Conservation (phyloP, 1,284 basidiomycete species). For the Pseudozyma flocculosa region DNA sequence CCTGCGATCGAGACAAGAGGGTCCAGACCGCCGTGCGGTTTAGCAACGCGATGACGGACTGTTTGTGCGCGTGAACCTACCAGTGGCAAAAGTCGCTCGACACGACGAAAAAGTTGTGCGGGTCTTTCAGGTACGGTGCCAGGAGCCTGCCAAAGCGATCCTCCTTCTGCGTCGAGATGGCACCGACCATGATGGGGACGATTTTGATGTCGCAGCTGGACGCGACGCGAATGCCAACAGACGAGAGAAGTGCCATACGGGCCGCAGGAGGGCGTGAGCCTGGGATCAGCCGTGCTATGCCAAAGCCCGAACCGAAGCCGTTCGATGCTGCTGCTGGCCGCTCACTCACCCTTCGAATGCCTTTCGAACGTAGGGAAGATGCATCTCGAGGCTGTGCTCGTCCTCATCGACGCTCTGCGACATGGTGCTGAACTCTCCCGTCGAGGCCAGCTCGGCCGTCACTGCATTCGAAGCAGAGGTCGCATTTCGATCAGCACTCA, state of each 20-base stretch:
- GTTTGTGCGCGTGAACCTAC: no score
- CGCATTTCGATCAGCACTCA: no score
- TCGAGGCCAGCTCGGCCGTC: conserved; percentile 69
- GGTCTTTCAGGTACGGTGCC: conserved; percentile 74
- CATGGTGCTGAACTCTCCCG: conserved; percentile 75
- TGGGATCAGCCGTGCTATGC: no score
- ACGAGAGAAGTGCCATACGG: no score
- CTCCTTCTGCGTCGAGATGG: conserved; percentile 69
- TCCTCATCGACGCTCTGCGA: conserved; percentile 74
- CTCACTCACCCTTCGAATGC: conserved; percentile 72
- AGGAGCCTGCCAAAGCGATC: conserved; percentile 69
- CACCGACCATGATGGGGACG: conserved; percentile 88
- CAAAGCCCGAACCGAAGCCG: no score
- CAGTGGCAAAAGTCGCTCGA: conserved; percentile 99
- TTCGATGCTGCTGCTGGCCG: not conserved
- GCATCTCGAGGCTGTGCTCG: conserved; percentile 98
- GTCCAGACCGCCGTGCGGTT: no score
- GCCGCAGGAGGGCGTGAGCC: no score
- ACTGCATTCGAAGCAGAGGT: conserved; percentile 61
- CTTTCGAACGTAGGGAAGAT: conserved; percentile 87
- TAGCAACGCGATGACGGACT: no score
- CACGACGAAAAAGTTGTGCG: conserved; percentile 82
- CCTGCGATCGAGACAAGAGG: no score
- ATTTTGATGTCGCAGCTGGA: conserved; percentile 72
- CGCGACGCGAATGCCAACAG: no score